These are phyloP conservation scores for Crithidia sp. DNA, from an alignment of 208 protist genomes.

Conservation along the genomic window DNA sequence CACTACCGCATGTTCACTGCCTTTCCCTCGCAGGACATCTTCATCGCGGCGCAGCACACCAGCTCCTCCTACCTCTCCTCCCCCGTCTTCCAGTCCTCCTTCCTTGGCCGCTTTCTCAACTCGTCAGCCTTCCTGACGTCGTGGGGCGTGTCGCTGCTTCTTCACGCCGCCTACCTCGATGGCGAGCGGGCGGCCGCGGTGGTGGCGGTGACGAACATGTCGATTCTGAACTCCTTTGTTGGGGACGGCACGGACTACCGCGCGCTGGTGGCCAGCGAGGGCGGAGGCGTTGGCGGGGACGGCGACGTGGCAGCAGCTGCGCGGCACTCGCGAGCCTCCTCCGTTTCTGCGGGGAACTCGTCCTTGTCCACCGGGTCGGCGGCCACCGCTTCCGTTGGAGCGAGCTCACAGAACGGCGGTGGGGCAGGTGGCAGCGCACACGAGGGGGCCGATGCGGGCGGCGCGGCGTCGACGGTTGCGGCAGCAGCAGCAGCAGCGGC, in stretches of 20 bases:
- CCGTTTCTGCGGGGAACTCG: slow-evolving; percentile 2
- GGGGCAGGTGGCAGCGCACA: not conserved
- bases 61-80: slow-evolving; percentile 39
- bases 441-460: not conserved
- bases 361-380: slow-evolving; percentile 4
- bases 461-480: not conserved
- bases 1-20: slow-evolving; percentile 49
- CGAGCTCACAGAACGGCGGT: slow-evolving; percentile 13
- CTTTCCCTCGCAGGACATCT: slow-evolving; percentile 50
- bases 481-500: not conserved
- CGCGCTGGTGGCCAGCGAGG: slow-evolving; percentile 8
- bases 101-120: slow-evolving; percentile 46
- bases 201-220: slow-evolving; percentile 23
- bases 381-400: slow-evolving; percentile 3
- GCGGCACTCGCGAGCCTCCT: slow-evolving; percentile 5
- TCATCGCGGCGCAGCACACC: slow-evolving; percentile 32
- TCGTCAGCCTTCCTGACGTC: slow-evolving; percentile 46
- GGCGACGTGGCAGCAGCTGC: not conserved
- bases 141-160: slow-evolving; percentile 55
- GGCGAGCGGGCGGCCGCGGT: slow-evolving; percentile 18
- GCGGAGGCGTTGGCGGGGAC: not conserved
- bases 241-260: slow-evolving; percentile 17
- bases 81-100: slow-evolving; percentile 34
- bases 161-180: slow-evolving; percentile 59
- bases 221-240: slow-evolving; percentile 23